Percentiles rank a stretch among this genome's conserved stretches.
phyloP scores from a whole-genome alignment of 1,284 basidiomycete species.

The Malassezia slooffiae region DNA sequence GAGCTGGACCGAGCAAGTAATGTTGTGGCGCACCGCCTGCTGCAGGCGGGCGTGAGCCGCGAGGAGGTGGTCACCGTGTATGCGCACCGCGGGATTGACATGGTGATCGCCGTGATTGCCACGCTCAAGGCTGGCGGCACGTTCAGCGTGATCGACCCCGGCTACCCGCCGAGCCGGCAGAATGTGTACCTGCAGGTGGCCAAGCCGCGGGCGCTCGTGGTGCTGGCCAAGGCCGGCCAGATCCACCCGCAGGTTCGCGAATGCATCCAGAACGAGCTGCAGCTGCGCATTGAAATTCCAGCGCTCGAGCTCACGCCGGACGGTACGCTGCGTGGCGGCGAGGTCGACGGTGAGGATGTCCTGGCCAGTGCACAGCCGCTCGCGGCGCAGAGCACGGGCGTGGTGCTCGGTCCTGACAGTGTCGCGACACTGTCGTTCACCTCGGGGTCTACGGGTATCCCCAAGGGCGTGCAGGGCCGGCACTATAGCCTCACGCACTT shows the following conservation, averaged over 20 bases:
- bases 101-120: constrained; percentile 93
- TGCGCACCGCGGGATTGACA: constrained; percentile 87
- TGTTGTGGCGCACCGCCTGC: constrained; percentile 77
- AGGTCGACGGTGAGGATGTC: constrained; percentile 46
- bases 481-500: constrained; percentile 97
- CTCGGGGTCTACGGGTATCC: constrained; percentile 92
- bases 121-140: constrained; percentile 92
- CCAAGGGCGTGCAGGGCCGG: constrained; percentile 89
- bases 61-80: constrained; percentile 99
- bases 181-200: constrained; percentile 92
- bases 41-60: constrained; percentile 71
- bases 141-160: constrained; percentile 96
- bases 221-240: constrained; percentile 78
- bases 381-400: constrained; percentile 53
- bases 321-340: constrained; percentile 57
- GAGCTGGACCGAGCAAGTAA: constrained; percentile 77
- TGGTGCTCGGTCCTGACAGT: constrained; percentile 84
- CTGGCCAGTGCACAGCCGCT: constrained; percentile 53
- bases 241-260: constrained; percentile 73
- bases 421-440: constrained; percentile 93
- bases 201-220: constrained; percentile 79
- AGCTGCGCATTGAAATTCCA: constrained; percentile 81
- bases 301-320: constrained; percentile 65
- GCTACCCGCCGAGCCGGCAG: constrained; percentile 87
- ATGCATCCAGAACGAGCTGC: constrained; percentile 67